Conservation (phyloP, 306 rosid species). For the Trifolium fragiferum region DNA sequence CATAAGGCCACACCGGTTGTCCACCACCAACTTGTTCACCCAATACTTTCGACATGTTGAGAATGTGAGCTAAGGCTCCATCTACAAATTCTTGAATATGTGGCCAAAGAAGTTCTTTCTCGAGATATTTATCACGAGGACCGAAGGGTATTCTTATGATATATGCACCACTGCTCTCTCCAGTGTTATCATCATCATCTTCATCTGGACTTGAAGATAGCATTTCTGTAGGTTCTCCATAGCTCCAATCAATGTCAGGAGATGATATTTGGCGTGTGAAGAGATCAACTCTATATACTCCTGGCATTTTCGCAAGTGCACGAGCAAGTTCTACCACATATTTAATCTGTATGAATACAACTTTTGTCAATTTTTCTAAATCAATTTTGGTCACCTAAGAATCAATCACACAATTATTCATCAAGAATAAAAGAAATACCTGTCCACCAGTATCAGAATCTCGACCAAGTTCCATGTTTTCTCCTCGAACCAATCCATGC, state of each 20-base stretch:
- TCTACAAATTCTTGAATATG: conserved; percentile 89
- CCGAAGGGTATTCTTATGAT: conserved; percentile 88
- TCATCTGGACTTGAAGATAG: conserved; percentile 62
- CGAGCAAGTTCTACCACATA: conserved; percentile 94
- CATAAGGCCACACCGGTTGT: conserved; percentile 92
- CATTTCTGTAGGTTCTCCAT: conserved; percentile 95
- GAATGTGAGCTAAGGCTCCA: conserved; percentile 91
- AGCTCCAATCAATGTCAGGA: conserved; percentile 91
- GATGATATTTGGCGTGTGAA: conserved; percentile 87
- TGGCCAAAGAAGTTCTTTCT: conserved; percentile 90
- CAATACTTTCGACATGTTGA: conserved; percentile 89
- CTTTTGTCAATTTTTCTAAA: background rate
- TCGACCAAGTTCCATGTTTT: conserved; percentile 95
- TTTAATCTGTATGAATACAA: conserved; percentile 62
- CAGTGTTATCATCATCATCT: conserved; percentile 49
- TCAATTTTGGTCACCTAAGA: background rate
- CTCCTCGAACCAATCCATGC: conserved; percentile 74
- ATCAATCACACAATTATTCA: background rate
- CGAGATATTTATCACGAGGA: conserved; percentile 79
- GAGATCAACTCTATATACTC: conserved; percentile 90
- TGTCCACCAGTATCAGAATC: conserved; percentile 98
- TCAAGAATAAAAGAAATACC: conserved; percentile 51
- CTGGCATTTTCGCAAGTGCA: conserved; percentile 87
- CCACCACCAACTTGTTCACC: conserved; percentile 88
- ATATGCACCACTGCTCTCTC: conserved; percentile 97